Evolutionary conservation across 2,329 filamentous ascomycete genomes (phyloP).

Genomic region (Talaromyces atroroseus): DNA sequence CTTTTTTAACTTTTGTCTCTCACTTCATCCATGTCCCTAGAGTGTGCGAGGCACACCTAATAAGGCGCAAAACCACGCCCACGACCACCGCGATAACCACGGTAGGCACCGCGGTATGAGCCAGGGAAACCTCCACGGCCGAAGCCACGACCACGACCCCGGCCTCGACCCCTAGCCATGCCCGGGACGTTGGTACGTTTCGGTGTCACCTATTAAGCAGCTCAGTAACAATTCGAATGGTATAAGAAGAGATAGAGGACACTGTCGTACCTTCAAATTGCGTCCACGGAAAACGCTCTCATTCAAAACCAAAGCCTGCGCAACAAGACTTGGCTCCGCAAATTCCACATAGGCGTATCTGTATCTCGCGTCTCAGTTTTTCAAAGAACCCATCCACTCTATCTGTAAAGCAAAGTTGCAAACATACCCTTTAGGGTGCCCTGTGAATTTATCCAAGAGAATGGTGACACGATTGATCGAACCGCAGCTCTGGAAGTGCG

Average conservation of each 20-base stretch:
- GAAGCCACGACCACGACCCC: slow-evolving; percentile 49
- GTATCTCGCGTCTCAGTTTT: slow-evolving; percentile 14
- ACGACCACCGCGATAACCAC: slow-evolving; percentile 45
- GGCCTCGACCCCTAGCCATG: slow-evolving; percentile 68
- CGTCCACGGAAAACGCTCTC: slow-evolving; percentile 93
- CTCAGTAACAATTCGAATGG: slow-evolving; percentile 16
- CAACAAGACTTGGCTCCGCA: slow-evolving; percentile 85
- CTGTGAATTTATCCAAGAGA: slow-evolving; percentile 94
- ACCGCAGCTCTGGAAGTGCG: slow-evolving; percentile 94
- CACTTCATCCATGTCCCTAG: neutral
- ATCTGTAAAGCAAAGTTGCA: slow-evolving; percentile 14
- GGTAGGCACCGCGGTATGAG: slow-evolving; percentile 53
- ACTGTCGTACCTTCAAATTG: slow-evolving; percentile 75
- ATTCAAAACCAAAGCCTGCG: slow-evolving; percentile 88
- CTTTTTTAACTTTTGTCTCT: neutral
- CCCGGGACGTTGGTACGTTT: slow-evolving; percentile 97
- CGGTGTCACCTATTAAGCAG: slow-evolving; percentile 59
- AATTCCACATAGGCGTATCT: slow-evolving; percentile 99
- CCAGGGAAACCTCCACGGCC: slow-evolving; percentile 40
- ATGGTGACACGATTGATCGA: slow-evolving; percentile 98
- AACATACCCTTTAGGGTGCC: slow-evolving; percentile 95
- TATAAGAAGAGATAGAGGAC: neutral
- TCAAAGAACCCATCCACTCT: neutral
- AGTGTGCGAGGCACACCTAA: slow-evolving; percentile 20
- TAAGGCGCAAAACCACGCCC: slow-evolving; percentile 45